Conservation (phyloP, 805 yeast species). For the Saturnispora silvae region DNA sequence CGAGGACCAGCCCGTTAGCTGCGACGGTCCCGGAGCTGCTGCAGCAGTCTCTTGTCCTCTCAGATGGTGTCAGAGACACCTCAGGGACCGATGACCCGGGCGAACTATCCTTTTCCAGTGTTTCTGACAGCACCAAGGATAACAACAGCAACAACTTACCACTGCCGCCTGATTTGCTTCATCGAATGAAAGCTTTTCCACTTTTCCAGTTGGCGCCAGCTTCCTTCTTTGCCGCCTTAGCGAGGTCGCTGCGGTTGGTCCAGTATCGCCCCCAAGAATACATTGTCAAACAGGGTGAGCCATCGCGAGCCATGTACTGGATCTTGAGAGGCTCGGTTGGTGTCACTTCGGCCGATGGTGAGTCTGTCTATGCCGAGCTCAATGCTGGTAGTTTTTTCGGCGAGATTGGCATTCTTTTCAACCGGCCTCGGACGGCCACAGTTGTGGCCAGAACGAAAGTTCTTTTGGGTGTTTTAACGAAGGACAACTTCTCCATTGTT, state of each 20-base stretch:
- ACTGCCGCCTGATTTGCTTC: conserved; percentile 46
- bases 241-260: conserved; percentile 45
- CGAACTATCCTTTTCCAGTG: neutral
- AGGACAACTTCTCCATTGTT: conserved; percentile 48
- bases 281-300: conserved; percentile 62
- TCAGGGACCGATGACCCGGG: neutral
- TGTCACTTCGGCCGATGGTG: conserved; percentile 73
- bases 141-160: neutral
- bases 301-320: conserved; percentile 72
- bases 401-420: conserved; percentile 67
- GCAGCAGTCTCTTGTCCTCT: no score
- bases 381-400: conserved; percentile 66
- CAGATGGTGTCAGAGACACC: no score
- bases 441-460: conserved; percentile 63
- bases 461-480: conserved; percentile 56
- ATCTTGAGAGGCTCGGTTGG: conserved; percentile 64
- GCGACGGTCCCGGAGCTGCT: no score
- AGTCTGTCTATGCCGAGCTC: conserved; percentile 60
- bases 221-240: conserved; percentile 49
- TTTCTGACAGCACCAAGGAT: no score
- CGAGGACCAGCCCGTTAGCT: conserved; percentile 2
- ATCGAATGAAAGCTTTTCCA: conserved; percentile 46
- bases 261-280: conserved; percentile 60
- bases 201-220: conserved; percentile 59
- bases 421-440: conserved; percentile 70